Conservation (phyloP, 192 early-diverging fungal genomes). For the Coemansia sp. region DNA sequence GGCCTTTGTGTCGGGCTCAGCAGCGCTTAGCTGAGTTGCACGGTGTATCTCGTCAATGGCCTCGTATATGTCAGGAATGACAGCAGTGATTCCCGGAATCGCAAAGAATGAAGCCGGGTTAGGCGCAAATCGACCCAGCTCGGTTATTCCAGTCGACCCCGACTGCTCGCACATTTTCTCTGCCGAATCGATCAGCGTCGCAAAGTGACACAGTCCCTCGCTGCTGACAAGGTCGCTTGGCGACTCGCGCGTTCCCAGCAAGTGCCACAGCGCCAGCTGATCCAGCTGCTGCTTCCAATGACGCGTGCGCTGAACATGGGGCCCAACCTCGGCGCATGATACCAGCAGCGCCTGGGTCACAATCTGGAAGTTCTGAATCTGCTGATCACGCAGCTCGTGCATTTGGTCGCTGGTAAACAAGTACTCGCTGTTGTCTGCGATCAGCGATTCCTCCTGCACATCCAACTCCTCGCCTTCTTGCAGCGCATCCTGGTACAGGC, state of each 20-base stretch:
- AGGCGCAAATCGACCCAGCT: conserved; percentile 39
- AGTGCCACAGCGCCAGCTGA: conserved; percentile 45
- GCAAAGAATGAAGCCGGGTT: conserved; percentile 52
- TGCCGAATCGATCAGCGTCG: conserved; percentile 30
- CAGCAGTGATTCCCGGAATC: conserved; percentile 45
- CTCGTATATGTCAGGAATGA: conserved; percentile 52
- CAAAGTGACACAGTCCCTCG: conserved; percentile 33
- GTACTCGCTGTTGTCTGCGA: conserved; percentile 33
- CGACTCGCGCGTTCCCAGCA: conserved; percentile 45
- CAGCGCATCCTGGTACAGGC: conserved; percentile 54
- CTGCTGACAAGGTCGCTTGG: conserved; percentile 34
- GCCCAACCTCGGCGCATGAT: conserved; percentile 38
- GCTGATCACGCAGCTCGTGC: conserved; percentile 53
- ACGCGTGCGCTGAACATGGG: conserved; percentile 25
- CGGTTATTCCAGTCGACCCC: conserved; percentile 26
- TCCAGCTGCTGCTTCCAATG: conserved; percentile 59
- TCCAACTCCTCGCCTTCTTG: conserved; percentile 54
- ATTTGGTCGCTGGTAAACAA: conserved; percentile 55
- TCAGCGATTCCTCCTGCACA: conserved; percentile 47
- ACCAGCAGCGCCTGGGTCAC: conserved; percentile 55
- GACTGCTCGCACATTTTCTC: conserved; percentile 16
- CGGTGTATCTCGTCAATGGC: conserved; percentile 53
- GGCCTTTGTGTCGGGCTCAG: conserved; percentile 1
- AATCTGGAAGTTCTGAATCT: conserved; percentile 57
- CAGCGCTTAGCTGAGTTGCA: conserved; percentile 26